Base-by-base conservation (phyloP, 371 early-diverging fungal genomes). In the Chytridiales sp. region DNA sequence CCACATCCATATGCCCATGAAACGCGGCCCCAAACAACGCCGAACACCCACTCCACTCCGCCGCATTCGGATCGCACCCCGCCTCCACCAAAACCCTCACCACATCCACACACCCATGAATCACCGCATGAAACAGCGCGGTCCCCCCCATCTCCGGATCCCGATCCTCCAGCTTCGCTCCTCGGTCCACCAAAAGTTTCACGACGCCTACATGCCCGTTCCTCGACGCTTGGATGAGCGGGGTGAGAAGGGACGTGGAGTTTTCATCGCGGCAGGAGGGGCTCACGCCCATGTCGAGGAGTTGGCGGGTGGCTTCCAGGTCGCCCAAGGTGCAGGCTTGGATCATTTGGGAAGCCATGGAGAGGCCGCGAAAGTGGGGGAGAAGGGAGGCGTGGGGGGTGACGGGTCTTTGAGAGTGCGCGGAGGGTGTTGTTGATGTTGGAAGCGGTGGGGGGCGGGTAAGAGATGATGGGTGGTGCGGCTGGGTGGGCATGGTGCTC, bases 91-190 rank as follows among this genome's bases (percentile, higher is more conserved):
- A 31, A 5, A 29, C 9, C 27, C 29, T 6, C 8, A 48, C 48
- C 11, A 31, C 30, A 24, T 48, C 31, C 11, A 31, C 48, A 31
- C 30, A 31, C 31, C 48, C 48, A 24, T 30, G 19, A 8, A 48
- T 8, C 27, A 31, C 48, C 9, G 48, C 48, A 9, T 26, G 15
- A 31, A 48, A 48, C 13, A 48, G 48, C 48, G 48, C n/a, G 11
- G 48, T 48, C n/a, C n/a, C 48, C 29, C 48, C 48, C 48, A 48
- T 48, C n/a, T 9, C 48, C 11, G 29, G n/a, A 24, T 48, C 48
- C 8, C 30, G 21, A 11, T 29, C 27, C 24, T 48, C 48, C n/a
- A 48, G 21, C 8, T 8, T 8, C 8, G 48, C 48, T 6, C 48
- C 48, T 24, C 48, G 48, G 29, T n/a, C 24, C 27, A 29, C 48